phyloP scores from a whole-genome alignment of 495 filamentous ascomycete genomes.

The Penicillium coprophilum region DNA sequence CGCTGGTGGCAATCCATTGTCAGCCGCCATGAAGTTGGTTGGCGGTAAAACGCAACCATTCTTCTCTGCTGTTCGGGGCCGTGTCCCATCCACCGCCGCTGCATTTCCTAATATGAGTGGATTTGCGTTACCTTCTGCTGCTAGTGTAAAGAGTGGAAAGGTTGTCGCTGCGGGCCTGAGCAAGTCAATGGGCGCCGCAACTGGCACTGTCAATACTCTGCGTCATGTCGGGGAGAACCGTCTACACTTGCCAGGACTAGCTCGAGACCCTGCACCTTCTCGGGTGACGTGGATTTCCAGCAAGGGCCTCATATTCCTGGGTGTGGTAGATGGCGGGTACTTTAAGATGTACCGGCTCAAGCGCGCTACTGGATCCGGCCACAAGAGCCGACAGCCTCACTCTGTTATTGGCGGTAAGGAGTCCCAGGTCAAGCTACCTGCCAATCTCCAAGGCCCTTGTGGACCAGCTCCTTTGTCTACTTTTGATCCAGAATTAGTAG shows the following conservation, averaged over 20 bases:
- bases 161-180: slow-evolving; percentile 79
- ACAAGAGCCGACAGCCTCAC: slow-evolving; percentile 49
- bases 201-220: slow-evolving; percentile 73
- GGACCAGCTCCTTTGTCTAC: slow-evolving; percentile 37
- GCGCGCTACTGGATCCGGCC: slow-evolving; percentile 35
- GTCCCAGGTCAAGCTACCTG: slow-evolving; percentile 63
- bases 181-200: slow-evolving; percentile 78
- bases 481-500: slow-evolving; percentile 30
- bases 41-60: slow-evolving; percentile 59
- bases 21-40: slow-evolving; percentile 60
- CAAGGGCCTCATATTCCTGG: slow-evolving; percentile 40
- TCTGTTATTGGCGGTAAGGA: slow-evolving; percentile 57
- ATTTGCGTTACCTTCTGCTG: slow-evolving; percentile 61
- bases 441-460: slow-evolving; percentile 35
- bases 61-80: slow-evolving; percentile 54
- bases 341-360: slow-evolving; percentile 69
- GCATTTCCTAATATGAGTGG: slow-evolving; percentile 44
- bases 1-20: slow-evolving; percentile 59
- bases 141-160: slow-evolving; percentile 69
- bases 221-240: slow-evolving; percentile 83
- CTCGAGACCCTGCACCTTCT: slow-evolving; percentile 40
- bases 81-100: slow-evolving; percentile 50
- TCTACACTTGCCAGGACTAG: slow-evolving; percentile 65
- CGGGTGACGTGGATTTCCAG: slow-evolving; percentile 44
- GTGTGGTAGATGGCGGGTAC: slow-evolving; percentile 37